Percentiles rank a stretch among this genome's conserved stretches.
Conservation (phyloP, 257 asterid species). For the Coffea eugenioides region DNA sequence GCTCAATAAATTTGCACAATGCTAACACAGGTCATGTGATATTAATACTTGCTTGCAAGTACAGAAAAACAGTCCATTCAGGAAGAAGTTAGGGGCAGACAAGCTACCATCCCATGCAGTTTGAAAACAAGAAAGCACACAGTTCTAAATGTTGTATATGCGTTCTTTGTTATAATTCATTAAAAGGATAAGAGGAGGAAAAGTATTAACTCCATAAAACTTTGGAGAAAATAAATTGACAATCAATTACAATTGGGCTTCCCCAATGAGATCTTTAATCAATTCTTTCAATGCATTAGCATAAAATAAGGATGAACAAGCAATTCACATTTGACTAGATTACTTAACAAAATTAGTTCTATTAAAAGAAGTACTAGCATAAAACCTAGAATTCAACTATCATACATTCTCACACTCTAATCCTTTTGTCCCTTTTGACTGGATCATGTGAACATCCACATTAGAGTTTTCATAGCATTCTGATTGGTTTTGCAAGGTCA, state of each 20-base stretch:
- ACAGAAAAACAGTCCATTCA: neutral
- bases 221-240: neutral
- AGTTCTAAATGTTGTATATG: neutral
- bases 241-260: no score
- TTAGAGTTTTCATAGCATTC: neutral
- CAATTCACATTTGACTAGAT: neutral
- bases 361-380: neutral
- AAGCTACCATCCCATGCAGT: neutral
- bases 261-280: neutral
- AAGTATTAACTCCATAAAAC: neutral
- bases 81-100: neutral
- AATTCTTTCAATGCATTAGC: neutral
- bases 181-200: neutral
- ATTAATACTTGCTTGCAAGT: neutral
- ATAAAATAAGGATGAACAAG: neutral
- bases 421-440: neutral
- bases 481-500: neutral
- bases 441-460: neutral
- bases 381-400: neutral
- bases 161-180: neutral
- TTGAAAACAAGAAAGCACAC: neutral
- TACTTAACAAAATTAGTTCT: neutral
- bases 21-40: neutral
- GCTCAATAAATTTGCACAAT: constrained; percentile 23
- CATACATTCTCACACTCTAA: neutral